Conservation (phyloP, 2,329 filamentous ascomycete species). For the Emericellopsis atlantica region DNA sequence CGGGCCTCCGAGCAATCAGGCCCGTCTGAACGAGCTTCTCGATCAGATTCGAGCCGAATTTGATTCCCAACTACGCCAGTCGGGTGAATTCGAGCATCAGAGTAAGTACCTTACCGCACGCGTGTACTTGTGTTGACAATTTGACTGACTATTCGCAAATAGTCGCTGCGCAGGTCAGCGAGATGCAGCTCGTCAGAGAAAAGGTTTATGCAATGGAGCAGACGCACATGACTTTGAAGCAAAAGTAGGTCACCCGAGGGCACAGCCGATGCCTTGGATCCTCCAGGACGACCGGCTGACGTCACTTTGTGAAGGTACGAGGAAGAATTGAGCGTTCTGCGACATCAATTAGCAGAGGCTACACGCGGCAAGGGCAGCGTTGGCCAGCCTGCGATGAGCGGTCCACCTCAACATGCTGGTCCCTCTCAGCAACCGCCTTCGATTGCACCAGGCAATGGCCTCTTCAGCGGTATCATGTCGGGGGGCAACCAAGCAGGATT, state of each 20-base stretch:
- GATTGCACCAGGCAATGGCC: constrained; percentile 79
- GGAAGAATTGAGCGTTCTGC: constrained; percentile 74
- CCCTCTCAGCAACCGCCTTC: constrained; percentile 78
- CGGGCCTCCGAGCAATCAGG: constrained; percentile 42
- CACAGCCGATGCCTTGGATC: background rate
- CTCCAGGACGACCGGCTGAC: constrained; percentile 3
- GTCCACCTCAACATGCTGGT: constrained; percentile 61
- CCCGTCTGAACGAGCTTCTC: constrained; percentile 78
- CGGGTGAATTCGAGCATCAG: constrained; percentile 83
- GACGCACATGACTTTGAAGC: constrained; percentile 75
- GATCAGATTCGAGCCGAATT: constrained; percentile 88
- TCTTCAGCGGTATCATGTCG: constrained; percentile 94
- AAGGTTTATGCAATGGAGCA: constrained; percentile 93
- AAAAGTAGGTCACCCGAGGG: constrained; percentile 53
- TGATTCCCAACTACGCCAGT: constrained; percentile 68
- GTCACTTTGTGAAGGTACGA: constrained; percentile 60
- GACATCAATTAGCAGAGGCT: constrained; percentile 72
- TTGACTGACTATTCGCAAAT: constrained; percentile 11
- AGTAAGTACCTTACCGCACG: constrained; percentile 45
- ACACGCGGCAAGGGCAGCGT: constrained; percentile 39
- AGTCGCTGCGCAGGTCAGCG: constrained; percentile 86
- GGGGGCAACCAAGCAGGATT: constrained; percentile 75
- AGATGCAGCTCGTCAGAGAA: constrained; percentile 87
- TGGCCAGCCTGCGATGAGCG: constrained; percentile 46
- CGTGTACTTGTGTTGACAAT: background rate